Evolutionary conservation across 73 alveolate genomes (phyloP).

Genomic region (Durusdinium trenchii): DNA sequence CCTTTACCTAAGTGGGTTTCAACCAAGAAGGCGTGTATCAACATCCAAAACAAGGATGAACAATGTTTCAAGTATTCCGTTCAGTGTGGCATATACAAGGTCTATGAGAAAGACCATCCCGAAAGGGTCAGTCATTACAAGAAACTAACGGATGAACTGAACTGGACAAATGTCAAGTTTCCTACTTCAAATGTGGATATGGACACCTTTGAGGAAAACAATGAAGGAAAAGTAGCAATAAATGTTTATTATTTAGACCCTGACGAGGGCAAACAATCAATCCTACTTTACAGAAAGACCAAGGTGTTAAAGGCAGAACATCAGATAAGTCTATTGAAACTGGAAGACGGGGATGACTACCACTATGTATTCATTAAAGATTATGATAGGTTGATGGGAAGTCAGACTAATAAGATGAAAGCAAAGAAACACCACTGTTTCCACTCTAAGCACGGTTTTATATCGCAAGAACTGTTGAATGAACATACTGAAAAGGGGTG

Average conservation of each 20-base stretch:
- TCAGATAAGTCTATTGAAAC: neutral
- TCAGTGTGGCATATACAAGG: neutral
- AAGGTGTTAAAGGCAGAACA: neutral
- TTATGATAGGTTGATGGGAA: neutral
- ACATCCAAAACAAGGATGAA: constrained; percentile 30
- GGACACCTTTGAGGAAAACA: constrained; percentile 37
- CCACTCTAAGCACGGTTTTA: neutral
- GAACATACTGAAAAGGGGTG: neutral
- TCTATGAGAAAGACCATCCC: neutral
- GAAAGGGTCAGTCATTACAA: neutral
- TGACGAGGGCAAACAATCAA: neutral
- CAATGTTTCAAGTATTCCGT: neutral
- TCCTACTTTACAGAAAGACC: neutral
- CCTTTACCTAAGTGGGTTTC: neutral
- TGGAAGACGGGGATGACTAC: neutral
- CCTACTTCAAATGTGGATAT: constrained; percentile 39
- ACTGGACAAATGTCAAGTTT: neutral
- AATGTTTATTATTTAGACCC: neutral
- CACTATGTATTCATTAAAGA: neutral
- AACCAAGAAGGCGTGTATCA: constrained; percentile 33
- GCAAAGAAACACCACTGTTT: neutral
- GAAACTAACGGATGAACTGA: neutral
- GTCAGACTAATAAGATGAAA: neutral
- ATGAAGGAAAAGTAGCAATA: neutral
- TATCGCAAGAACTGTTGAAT: neutral